Evolutionary conservation across 2,329 filamentous ascomycete species (phyloP), one percentile per base, ranked within the genome.

Genomic region (Hypocreales sp.): DNA sequence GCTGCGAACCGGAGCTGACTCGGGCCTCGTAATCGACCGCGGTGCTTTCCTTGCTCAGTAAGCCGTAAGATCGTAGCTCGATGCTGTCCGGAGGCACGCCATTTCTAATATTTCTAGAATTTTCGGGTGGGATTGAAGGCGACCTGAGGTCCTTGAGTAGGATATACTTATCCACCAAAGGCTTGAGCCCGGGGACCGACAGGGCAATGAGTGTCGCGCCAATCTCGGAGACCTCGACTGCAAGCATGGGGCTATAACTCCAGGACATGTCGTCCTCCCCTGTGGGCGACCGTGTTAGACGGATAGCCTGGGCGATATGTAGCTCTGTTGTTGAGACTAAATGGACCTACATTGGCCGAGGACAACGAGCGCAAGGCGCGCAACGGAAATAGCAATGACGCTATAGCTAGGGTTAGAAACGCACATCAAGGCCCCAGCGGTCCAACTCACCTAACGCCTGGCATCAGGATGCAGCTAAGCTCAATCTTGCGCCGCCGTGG

Each of bases 181-280:
- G 61, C 29, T 66, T 64, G 25, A 63, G 42, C 4, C 59, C 61
- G 0, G 63, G 62, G 0, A 65, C 48, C 0, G 62, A 67, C 2
- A 67, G 50, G 2, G 62, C 60, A 21, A 65, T 56, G 15, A 67
- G 38, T 0, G 63, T 67, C 2, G 53, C 51, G 4, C 60, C 61
- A 13, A 67, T 59, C 22, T 67, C 62, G 2, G 61, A 53, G 3
- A 56, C 56, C 39, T 67, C 61, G 4, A 65, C 52, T 4, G 46
- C 57, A 4, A 67, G 42, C 47, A 65, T 55, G 1, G 61, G 56
- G 28, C 62, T 56, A 37, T 67, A 67, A 15, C 50, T 47, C 62
- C 63, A 67, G 11, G 60, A 63, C 42, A 49, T 48, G 36, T 66
- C 62, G 3, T 45, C 30, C 16, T 57, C 45, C 56, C 55, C 25